A percentile compares a stretch with the other conserved stretches of the same genome.
Conservation (phyloP, 305 asterid genomes). For the Fraxinus greggii region DNA sequence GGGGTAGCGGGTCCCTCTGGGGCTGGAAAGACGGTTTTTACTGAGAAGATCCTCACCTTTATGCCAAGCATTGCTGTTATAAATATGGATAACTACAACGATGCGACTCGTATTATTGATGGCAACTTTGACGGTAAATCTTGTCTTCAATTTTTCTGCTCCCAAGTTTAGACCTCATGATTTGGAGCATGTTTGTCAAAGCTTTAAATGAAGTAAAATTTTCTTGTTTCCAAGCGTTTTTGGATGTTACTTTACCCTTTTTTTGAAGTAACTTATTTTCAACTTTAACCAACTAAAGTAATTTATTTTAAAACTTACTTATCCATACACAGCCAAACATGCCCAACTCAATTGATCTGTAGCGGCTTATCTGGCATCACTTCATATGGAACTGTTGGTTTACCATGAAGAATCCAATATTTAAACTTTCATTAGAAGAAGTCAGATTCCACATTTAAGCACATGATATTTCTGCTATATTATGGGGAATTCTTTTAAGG, state of each 20-base stretch:
- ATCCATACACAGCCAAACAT: neutral
- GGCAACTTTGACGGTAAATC: constrained; percentile 89
- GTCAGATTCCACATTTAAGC: neutral
- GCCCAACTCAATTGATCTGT: neutral
- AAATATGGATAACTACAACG: constrained; percentile 94
- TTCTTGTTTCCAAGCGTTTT: neutral
- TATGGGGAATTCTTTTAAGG: neutral
- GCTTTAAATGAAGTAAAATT: neutral
- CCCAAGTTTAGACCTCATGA: neutral
- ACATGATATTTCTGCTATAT: neutral
- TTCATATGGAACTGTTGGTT: neutral
- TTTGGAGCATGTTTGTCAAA: neutral
- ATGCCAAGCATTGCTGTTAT: constrained; percentile 88
- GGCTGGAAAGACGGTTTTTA: constrained; percentile 89
- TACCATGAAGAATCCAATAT: neutral
- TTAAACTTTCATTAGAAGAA: neutral
- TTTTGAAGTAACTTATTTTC: neutral
- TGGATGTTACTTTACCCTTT: neutral
- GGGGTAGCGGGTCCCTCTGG: constrained; percentile 99
- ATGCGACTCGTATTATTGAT: constrained; percentile 79
- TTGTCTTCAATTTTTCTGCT: neutral
- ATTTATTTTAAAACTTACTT: neutral
- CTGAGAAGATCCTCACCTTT: constrained; percentile 81
- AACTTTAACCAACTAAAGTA: neutral
- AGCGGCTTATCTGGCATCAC: neutral